These are phyloP conservation scores for Gardenia jasminoides DNA, from an alignment of 257 asterid genomes.

Conservation along the genomic window DNA sequence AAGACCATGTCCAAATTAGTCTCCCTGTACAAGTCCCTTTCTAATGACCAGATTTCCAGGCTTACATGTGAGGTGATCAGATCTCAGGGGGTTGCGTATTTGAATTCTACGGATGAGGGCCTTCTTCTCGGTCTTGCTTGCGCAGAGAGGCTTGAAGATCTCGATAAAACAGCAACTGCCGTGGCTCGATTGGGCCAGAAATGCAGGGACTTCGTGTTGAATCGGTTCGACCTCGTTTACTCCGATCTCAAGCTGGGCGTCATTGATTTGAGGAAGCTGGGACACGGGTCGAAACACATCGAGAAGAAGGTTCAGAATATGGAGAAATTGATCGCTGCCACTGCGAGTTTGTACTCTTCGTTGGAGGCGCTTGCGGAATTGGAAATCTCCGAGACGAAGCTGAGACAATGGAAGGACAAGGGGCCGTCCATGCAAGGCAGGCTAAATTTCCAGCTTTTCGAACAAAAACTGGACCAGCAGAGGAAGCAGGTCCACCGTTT, in stretches of 20 bases:
- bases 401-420: slow-evolving; percentile 37
- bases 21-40: slow-evolving; percentile 62
- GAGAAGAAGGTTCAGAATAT: slow-evolving; percentile 49
- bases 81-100: slow-evolving; percentile 53
- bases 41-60: slow-evolving; percentile 40
- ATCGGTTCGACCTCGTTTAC: slow-evolving; percentile 48
- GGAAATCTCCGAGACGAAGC: slow-evolving; percentile 51
- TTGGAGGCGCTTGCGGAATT: slow-evolving; percentile 51
- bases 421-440: slow-evolving; percentile 24
- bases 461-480: slow-evolving; percentile 51
- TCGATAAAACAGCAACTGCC: slow-evolving; percentile 52
- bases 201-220: slow-evolving; percentile 54
- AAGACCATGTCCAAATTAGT: slow-evolving; percentile 63
- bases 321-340: slow-evolving; percentile 51
- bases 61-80: slow-evolving; percentile 36
- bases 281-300: slow-evolving; percentile 46
- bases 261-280: slow-evolving; percentile 33
- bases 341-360: slow-evolving; percentile 48
- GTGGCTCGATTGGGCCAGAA: slow-evolving; percentile 65
- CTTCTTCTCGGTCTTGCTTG: slow-evolving; percentile 60
- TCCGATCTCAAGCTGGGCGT: slow-evolving; percentile 55
- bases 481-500: slow-evolving; percentile 51
- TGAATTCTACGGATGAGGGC: slow-evolving; percentile 60
- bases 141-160: slow-evolving; percentile 75
- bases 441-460: slow-evolving; percentile 34